Base-by-base conservation (phyloP, 257 asterid genomes). In the Paraleonurus japonicus region DNA sequence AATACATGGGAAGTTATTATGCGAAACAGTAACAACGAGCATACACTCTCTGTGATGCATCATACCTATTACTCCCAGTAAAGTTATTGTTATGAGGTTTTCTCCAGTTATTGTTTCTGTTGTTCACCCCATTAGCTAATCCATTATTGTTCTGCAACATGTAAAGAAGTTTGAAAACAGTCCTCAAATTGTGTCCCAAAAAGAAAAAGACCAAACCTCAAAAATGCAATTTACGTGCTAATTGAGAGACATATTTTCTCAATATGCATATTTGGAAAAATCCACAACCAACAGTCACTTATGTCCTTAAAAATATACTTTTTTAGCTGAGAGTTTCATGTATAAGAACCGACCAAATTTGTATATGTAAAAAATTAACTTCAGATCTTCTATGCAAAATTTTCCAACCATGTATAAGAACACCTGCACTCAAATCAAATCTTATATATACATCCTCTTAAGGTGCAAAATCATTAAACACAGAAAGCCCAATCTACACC, bases 121-220 rank as follows among this genome's bases (percentile, higher is more conserved):
- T 76, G 48, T 75, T 81, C 55, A 71, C 68, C 63, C 83, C 86
- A 65, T 50, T 78, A 43, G 55, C 72, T 59, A 79, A 72, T 81
- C 80, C 82, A 48, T 72, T 64, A 79, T 79, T 83, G 70, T 67
- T 79, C 98, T 92, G 85, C 82, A 83, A 73, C 76, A 74, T 35
- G 69, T 41, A 43, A 63, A 53, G 35, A 67, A 70, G 70, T 67
- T 80, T 75, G 45, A 81, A 48, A 69, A 76, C 37, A 51, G 73
- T 69, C 48, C 71, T 9, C 41, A 24, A 50, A 39, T 19, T 19
- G 28, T 7, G 15, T 7, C 22, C 22, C 22, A 47, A 47, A 47
- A 47, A 16, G 1, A 20, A 5, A 17, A 8, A 50, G 17, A 50
- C 19, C 35, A 58, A 75, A 41, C 39, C 71, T 11, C 39, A 26